Base-by-base conservation (phyloP, 1,284 basidiomycete species). In the Inonotus hispidus region DNA sequence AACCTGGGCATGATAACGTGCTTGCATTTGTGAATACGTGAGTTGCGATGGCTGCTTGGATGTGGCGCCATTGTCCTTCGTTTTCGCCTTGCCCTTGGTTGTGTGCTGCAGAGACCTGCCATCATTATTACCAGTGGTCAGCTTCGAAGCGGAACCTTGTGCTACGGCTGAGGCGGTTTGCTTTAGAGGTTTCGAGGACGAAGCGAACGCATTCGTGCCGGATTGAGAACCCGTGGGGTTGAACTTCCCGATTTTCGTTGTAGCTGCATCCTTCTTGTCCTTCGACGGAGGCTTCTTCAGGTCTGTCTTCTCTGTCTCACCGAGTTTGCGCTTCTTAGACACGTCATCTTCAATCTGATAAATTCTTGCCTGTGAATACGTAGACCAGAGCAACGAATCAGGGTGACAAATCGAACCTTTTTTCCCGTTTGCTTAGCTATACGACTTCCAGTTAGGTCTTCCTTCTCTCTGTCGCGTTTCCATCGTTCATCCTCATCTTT, bases 381-480 rank as follows among this genome's bases (percentile, higher is more conserved):
- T 50, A 54, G 53, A 50, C 59, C 49, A 29, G 14, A 19, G 52
- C 43, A 29, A 53, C 19, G 16, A 39, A 43, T 25, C 7, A 32
- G 13, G 3, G 47, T 57, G 35, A 16, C 4, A 53, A 56, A 11
- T 27, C 37, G 56, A 66, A 85, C 82, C 79, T 87, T 90, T 71
- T 87, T 89, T 14, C 70, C 70, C 13, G 72, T 67, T 65, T 77
- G 80, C 47, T 80, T 76, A 32, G 79, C 66, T 1, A 79, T 78
- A 47, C 83, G 79, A 68, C 89, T 90, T 60, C 85, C 84, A 1
- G 84, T 85, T 60, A 79, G 76, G 66, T 92, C 88, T 64, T 92
- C 90, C 47, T 86, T 81, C 67, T 90, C 88, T 47, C 86, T 80
- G 67, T 90, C 88, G 64, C 84, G 82, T 69, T 88, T 90, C 49